A percentile compares a stretch with the other conserved stretches of the same genome.
Evolutionary conservation across 257 asterid species (phyloP).

Genomic region (Solanum ossicruentum): DNA sequence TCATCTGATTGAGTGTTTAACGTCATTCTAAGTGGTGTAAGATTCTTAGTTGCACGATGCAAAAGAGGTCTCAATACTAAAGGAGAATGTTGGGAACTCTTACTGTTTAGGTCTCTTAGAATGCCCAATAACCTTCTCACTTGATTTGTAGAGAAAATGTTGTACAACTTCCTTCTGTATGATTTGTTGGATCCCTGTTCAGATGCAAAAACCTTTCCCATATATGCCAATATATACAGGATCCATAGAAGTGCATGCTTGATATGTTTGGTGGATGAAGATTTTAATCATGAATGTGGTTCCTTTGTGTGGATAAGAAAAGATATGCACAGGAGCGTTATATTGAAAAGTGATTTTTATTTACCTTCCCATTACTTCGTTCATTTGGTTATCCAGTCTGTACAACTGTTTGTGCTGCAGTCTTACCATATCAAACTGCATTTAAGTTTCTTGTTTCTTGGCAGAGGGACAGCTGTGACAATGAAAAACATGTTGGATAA

Average conservation of each 20-base stretch:
- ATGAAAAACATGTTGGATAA: constrained; percentile 86
- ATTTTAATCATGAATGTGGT: not conserved
- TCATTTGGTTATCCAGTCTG: not conserved
- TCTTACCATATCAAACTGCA: not conserved
- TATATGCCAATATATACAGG: not conserved
- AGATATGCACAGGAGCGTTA: not conserved
- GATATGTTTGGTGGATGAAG: not conserved
- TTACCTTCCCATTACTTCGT: not conserved
- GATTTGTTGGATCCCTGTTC: not conserved
- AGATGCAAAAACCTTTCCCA: not conserved
- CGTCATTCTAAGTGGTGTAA: not conserved
- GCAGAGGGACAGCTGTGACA: constrained; percentile 90
- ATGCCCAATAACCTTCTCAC: not conserved
- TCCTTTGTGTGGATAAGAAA: not conserved
- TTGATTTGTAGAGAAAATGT: not conserved
- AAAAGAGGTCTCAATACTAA: not conserved
- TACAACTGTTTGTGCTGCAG: not conserved
- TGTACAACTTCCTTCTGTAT: not conserved
- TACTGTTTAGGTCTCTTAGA: not conserved
- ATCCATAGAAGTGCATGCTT: not conserved
- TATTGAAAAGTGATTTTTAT: not conserved
- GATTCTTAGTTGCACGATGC: not conserved
- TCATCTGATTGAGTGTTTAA: not conserved
- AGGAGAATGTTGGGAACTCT: not conserved
- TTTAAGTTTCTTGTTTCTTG: not conserved